Conservation (phyloP, 2,329 filamentous ascomycete genomes). For the Lasiodiplodia gonubiensis region DNA sequence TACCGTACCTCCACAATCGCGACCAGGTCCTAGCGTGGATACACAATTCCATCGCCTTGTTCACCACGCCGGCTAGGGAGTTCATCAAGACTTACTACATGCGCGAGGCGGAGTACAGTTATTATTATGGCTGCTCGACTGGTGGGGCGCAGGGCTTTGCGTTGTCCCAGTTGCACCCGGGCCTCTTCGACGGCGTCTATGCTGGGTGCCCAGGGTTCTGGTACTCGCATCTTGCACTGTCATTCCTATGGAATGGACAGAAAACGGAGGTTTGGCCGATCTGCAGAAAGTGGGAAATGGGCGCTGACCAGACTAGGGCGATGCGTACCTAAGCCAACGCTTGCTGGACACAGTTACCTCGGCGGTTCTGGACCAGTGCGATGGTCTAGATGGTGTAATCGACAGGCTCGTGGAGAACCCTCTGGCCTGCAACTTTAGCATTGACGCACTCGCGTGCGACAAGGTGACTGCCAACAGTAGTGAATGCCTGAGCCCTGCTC, state of each 20-base stretch:
- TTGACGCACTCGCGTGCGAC: conserved; percentile 41
- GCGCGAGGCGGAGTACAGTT: conserved; percentile 23
- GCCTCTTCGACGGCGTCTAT: conserved; percentile 32
- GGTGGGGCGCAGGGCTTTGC: conserved; percentile 33
- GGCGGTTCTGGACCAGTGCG: conserved; percentile 46
- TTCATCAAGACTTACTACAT: conserved; percentile 23
- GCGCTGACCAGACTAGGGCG: conserved; percentile 24
- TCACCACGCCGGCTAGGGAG: conserved; percentile 29
- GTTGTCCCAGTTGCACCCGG: conserved; percentile 30
- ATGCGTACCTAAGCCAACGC: conserved; percentile 37
- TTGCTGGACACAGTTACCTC: conserved; percentile 42
- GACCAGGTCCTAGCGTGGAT: conserved; percentile 30
- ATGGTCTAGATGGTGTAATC: conserved; percentile 46
- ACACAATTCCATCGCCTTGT: conserved; percentile 30
- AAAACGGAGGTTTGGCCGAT: conserved; percentile 14
- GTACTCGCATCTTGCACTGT: conserved; percentile 31
- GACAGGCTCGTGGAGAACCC: conserved; percentile 51
- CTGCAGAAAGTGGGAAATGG: neutral
- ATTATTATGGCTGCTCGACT: conserved; percentile 31
- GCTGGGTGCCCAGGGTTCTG: conserved; percentile 31
- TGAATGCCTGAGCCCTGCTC: conserved; percentile 41
- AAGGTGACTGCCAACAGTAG: conserved; percentile 16
- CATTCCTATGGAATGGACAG: conserved; percentile 32
- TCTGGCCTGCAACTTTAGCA: conserved; percentile 44
- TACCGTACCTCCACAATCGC: conserved; percentile 30